Evolutionary conservation across 2,329 filamentous ascomycete genomes (phyloP), one percentile per base, ranked within the genome.

Genomic region (Epichloe gansuensis): DNA sequence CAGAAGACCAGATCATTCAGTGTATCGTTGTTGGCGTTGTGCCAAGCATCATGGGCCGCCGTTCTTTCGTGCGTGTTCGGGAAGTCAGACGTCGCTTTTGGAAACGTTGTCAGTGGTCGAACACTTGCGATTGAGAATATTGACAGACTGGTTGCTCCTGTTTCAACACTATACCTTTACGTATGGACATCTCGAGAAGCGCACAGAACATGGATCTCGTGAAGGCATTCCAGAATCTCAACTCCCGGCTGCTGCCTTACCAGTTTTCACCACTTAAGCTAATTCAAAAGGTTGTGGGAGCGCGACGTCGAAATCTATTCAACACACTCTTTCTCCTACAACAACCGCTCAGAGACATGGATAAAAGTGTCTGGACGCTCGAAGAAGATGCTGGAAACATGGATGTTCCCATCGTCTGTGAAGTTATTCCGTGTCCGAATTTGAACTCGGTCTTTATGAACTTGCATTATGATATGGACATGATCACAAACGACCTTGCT

Each of bases 91-190:
- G 61, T 95, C 5, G 93, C 88, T 64, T 95, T 96, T 61, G 91
- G 91, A 0, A 93, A 88, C 60, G 84, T 96, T 2, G 77, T 91
- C 52, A 91, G 82, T 61, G 90, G 91, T 1, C 81, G 91, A 7
- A 84, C 82, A 0, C 63, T 88, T 9, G 69, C 80, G 0, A 65
- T 91, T 3, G 76, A 85, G 5, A 78, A 77, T 0, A 72, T 91
- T 11, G 82, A 91, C 39, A 72, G 75, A 4, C 76, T 95, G 5
- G 79, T 94, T n/a, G 89, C 88, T 0, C 91, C 0, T 95, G 89
- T 64, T 95, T 96, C 73, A 96, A 95, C 63, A 95, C 91, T 0
- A 69, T 95, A 12, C 89, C 91, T 0, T 63, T 90, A 2, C 78
- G 88, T 28, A 69, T 81, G 15, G 68, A 80, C 35, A 55, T 86